Evolutionary conservation across 805 yeast genomes (phyloP).

Genomic region (Pichia occidentalis): DNA sequence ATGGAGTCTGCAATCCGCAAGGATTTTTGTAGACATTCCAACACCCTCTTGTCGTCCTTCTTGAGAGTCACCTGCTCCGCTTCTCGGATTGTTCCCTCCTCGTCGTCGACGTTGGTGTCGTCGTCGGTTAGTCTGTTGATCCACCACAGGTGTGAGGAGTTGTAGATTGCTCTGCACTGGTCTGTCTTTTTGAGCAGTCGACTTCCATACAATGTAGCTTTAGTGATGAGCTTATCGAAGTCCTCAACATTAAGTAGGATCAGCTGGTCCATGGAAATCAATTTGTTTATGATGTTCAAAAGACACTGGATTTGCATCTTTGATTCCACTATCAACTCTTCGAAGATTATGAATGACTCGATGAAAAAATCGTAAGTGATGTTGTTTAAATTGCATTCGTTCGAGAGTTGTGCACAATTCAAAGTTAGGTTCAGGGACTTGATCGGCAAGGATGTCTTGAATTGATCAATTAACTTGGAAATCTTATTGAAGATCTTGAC

Average conservation of each 20-base stretch:
- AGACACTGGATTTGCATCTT: slow-evolving; percentile 44
- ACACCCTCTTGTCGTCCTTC: slow-evolving; percentile 58
- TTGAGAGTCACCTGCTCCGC: slow-evolving; percentile 27
- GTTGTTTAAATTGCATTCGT: slow-evolving; percentile 63
- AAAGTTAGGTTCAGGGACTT: slow-evolving; percentile 45
- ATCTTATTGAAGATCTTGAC: slow-evolving; percentile 59
- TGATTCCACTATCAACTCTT: slow-evolving; percentile 48
- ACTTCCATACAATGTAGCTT: slow-evolving; percentile 82
- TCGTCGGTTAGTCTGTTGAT: slow-evolving; percentile 50
- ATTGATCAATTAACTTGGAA: slow-evolving; percentile 62
- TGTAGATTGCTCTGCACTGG: slow-evolving; percentile 85
- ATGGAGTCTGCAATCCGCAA: slow-evolving; percentile 90
- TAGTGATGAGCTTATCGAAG: slow-evolving; percentile 76
- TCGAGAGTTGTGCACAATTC: slow-evolving; percentile 69
- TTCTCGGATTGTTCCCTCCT: too few relatives aligned
- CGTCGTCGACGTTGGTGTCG: slow-evolving; percentile 1
- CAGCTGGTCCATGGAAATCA: slow-evolving; percentile 38
- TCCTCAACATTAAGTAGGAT: slow-evolving; percentile 42
- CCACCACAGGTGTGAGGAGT: slow-evolving; percentile 94
- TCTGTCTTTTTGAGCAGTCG: slow-evolving; percentile 86
- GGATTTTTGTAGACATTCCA: slow-evolving; percentile 87
- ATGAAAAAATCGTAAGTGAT: slow-evolving; percentile 83
- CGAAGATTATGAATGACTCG: slow-evolving; percentile 81
- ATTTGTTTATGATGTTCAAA: slow-evolving; percentile 39
- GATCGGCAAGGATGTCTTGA: slow-evolving; percentile 35